Conservation (phyloP, 208 protist genomes). For the Angomonas desouzai region DNA sequence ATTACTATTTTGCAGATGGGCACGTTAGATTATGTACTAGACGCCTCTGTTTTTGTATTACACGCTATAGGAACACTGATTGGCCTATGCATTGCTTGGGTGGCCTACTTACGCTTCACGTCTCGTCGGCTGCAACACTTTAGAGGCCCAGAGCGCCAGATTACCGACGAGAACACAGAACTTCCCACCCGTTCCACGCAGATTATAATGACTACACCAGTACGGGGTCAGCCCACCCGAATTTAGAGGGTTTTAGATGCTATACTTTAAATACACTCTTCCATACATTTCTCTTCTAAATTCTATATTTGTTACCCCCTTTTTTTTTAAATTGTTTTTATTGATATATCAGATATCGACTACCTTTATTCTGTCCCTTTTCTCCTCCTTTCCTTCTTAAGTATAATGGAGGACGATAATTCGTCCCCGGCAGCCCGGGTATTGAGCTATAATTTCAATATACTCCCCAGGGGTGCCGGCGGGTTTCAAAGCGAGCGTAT, state of each 20-base stretch:
- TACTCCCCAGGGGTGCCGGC: constrained; percentile 71
- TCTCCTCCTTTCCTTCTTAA: constrained; percentile 6
- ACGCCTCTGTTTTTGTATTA: constrained; percentile 53
- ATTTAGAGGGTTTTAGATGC: no score
- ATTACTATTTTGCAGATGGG: background rate
- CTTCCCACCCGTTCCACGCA: constrained; percentile 20
- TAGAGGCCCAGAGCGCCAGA: constrained; percentile 59
- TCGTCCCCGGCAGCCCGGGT: constrained; percentile 31
- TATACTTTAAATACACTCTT: no score
- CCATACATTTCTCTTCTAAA: background rate
- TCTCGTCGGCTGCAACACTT: constrained; percentile 37
- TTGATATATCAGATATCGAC: constrained; percentile 13
- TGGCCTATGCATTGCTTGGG: constrained; percentile 47
- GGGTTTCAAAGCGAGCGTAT: constrained; percentile 86
- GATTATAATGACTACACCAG: constrained; percentile 8
- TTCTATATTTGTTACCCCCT: background rate
- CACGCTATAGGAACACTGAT: constrained; percentile 33
- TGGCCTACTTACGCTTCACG: constrained; percentile 57
- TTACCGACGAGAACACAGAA: constrained; percentile 31
- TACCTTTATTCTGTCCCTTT: constrained; percentile 7
- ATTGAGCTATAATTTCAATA: constrained; percentile 90
- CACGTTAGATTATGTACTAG: constrained; percentile 25
- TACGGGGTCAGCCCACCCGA: background rate
- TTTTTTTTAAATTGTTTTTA: constrained; percentile 14
- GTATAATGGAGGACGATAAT: constrained; percentile 2